Base-by-base conservation (phyloP, 768 basidiomycete genomes). In the Termitomyces sp. region DNA sequence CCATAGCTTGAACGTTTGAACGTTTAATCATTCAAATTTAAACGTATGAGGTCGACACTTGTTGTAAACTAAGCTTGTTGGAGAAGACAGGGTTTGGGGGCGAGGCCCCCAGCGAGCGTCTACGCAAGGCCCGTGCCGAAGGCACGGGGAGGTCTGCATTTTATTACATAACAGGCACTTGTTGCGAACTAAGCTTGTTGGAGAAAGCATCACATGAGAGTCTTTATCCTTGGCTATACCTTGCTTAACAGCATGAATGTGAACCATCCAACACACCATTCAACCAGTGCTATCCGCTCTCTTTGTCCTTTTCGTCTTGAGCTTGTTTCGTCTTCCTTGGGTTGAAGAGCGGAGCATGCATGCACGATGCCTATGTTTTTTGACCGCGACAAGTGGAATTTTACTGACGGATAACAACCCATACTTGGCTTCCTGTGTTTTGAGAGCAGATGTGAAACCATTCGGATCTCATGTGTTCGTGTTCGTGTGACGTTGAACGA, bases 321-420 rank as follows among this genome's bases (percentile, higher is more conserved):
- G 32, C 20, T 36, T n/a, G 49, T 51, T 51, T 38, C 32, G 38
- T 57, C 49, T 36, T 36, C 32, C 49, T 52, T n/a, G 14, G 49
- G 51, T 20, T 28, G 18, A 20, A 26, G 26, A 42, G 20, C 44
- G 40, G 22, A 38, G 14, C 32, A n/a, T 38, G 6, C 20, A 2
- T 2, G 40, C 56, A 57, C 50, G 35, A 52, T 33, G 38, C 33
- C 40, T 49, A 43, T 51, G 42, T 57, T 57, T 50, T 42, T 45
- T 57, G 50, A 57, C 50, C 18, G 40, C 40, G 26, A 53, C 52
- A 42, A 28, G 18, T 53, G 6, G 38, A 24, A 44, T 55, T 46
- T 46, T 20, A 13, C 54, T 46, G 44, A 36, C 32, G 54, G 30
- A 36, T 45, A 46, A 35, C 35, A 14, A 24, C 22, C 22, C 1